phyloP scores from a whole-genome alignment of 352 stramenopile genomes.

The Phytopythium ostracodes region DNA sequence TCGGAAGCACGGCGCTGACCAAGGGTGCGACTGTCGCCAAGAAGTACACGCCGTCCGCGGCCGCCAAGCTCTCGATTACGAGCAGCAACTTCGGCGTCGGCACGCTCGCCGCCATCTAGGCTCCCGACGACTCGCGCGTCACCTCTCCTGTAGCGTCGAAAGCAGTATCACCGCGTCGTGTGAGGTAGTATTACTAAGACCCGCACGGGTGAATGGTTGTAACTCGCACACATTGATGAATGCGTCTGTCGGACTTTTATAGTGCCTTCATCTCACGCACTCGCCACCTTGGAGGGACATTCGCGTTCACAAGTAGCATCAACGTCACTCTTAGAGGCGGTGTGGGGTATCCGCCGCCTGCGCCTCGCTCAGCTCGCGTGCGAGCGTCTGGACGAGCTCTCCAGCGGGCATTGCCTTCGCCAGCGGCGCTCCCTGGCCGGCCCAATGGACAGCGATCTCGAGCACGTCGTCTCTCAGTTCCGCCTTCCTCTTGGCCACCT shows the following conservation, averaged over 20 bases:
- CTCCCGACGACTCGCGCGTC: too few species aligned
- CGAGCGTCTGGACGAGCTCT: slow-evolving; percentile 5
- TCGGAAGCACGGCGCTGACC: slow-evolving; percentile 17
- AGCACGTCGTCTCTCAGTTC: neutral
- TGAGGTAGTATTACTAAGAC: neutral
- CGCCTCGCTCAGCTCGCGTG: neutral
- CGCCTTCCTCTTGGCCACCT: neutral
- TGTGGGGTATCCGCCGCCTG: neutral
- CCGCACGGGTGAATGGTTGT: neutral
- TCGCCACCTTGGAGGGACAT: too few species aligned
- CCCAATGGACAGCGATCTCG: slow-evolving; percentile 3
- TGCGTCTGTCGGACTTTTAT: neutral
- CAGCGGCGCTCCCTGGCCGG: slow-evolving; percentile 1
- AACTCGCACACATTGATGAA: neutral
- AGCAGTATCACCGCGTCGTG: neutral
- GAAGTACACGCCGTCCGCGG: slow-evolving; percentile 13
- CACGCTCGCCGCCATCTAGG: slow-evolving; percentile 13
- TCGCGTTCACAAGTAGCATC: too few species aligned
- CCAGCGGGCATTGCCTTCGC: neutral
- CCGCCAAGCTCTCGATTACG: slow-evolving; percentile 13
- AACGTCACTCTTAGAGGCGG: neutral
- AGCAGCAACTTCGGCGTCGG: slow-evolving; percentile 26
- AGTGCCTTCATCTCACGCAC: neutral
- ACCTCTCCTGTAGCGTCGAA: too few species aligned
- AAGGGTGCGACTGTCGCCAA: slow-evolving; percentile 11